Percentiles rank a stretch among this genome's conserved stretches.
Evolutionary conservation across 225 moss, liverwort and hornwort species (phyloP).

Genomic region (Thuidium tamariscinum): DNA sequence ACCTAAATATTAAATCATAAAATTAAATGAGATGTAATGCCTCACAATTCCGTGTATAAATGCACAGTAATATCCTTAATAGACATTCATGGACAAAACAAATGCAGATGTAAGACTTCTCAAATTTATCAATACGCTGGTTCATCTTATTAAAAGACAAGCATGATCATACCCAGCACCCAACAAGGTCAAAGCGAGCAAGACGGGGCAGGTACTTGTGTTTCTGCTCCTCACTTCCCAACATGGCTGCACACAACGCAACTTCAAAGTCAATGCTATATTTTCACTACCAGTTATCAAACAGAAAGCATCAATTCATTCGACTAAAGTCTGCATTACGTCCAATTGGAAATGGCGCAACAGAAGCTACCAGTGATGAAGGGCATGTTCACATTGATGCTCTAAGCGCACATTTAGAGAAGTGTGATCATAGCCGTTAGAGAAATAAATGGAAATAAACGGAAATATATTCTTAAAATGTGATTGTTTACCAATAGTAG

Average conservation of each 20-base stretch:
- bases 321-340: neutral
- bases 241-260: conserved; percentile 53
- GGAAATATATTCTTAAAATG: neutral
- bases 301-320: neutral
- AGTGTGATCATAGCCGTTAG: neutral
- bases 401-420: neutral
- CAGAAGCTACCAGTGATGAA: neutral
- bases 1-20: neutral
- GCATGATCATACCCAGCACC: conserved; percentile 16
- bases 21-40: neutral
- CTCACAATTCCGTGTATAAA: neutral
- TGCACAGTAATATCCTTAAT: neutral
- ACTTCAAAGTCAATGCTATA: neutral
- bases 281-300: neutral
- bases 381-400: neutral
- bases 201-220: conserved; percentile 73
- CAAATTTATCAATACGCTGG: neutral
- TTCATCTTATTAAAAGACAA: neutral
- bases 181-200: conserved; percentile 74
- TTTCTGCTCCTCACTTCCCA: conserved; percentile 94
- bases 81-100: neutral
- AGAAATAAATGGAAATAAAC: neutral
- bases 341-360: neutral
- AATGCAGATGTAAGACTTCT: neutral
- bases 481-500: conserved; percentile 57